Conservation (phyloP, 192 early-diverging fungal species). For the Entrophospora sp. region DNA sequence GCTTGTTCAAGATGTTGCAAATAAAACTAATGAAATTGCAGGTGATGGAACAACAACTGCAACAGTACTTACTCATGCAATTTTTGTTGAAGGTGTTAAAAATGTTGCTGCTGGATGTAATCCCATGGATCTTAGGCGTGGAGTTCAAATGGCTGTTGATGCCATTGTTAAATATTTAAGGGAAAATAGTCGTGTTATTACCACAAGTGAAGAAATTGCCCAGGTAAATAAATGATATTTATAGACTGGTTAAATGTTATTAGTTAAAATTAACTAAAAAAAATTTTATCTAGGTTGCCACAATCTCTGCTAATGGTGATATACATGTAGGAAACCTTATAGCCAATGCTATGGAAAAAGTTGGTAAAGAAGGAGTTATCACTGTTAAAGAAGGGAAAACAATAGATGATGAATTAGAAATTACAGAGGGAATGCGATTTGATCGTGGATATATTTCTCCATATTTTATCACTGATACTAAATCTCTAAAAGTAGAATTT, state of each 20-base stretch:
- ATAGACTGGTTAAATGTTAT: neutral
- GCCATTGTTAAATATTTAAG: conserved; percentile 88
- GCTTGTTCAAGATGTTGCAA: conserved; percentile 98
- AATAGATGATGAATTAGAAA: conserved; percentile 96
- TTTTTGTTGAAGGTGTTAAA: conserved; percentile 98
- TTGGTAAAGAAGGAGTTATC: conserved; percentile 99
- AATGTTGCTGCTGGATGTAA: conserved; percentile 99
- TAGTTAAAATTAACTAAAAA: neutral
- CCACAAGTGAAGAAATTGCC: conserved; percentile 92
- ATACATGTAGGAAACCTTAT: conserved; percentile 91
- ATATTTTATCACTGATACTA: conserved; percentile 99
- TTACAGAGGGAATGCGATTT: conserved; percentile 99
- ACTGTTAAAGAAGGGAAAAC: conserved; percentile 99
- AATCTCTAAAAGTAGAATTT: conserved; percentile 98
- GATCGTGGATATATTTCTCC: conserved; percentile 99
- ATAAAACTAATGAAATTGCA: conserved; percentile 99
- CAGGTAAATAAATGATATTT: conserved; percentile 54
- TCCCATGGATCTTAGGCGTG: conserved; percentile 96
- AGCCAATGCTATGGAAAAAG: conserved; percentile 99
- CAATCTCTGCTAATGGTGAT: conserved; percentile 99
- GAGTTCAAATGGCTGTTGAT: conserved; percentile 90
- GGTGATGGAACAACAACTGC: conserved; percentile 99
- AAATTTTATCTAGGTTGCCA: conserved; percentile 51
- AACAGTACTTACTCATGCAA: conserved; percentile 95
- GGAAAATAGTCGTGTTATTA: conserved; percentile 83